These are phyloP conservation scores for Eimeria maxima DNA, from an alignment of 169 alveolate genomes.

Conservation along the genomic window DNA sequence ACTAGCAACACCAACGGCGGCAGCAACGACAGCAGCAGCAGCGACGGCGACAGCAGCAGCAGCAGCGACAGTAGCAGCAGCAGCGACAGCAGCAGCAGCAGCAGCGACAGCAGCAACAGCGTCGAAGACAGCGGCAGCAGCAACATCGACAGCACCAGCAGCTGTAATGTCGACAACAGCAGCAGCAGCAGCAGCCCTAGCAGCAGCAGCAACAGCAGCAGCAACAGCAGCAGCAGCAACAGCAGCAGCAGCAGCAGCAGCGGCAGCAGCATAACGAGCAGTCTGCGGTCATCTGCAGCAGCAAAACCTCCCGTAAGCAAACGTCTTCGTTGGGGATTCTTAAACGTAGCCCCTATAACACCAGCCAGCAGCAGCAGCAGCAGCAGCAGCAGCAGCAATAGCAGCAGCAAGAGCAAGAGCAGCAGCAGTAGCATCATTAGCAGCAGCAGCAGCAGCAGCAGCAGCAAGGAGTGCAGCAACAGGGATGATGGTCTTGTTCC, in stretches of 20 bases:
- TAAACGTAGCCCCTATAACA: too few relatives aligned
- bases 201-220: too few relatives aligned
- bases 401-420: constrained; percentile 14
- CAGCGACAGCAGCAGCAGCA: background rate
- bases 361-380: background rate
- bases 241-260: too few relatives aligned
- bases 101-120: background rate
- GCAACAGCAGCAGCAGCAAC: too few relatives aligned
- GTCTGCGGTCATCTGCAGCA: too few relatives aligned
- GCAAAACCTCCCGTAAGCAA: too few relatives aligned
- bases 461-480: background rate
- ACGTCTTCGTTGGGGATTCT: too few relatives aligned
- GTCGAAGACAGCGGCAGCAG: too few relatives aligned
- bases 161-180: too few relatives aligned
- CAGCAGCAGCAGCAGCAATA: background rate
- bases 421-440: background rate
- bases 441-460: constrained; percentile 36
- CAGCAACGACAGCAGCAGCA: background rate
- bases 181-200: too few relatives aligned
- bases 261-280: too few relatives aligned
- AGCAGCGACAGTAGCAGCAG: background rate
- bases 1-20: background rate
- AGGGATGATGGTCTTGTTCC: background rate
- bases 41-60: background rate
- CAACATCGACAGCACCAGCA: too few relatives aligned